Evolutionary conservation across 2,329 filamentous ascomycete genomes (phyloP).

Genomic region (Cryphonectria radicalis): DNA sequence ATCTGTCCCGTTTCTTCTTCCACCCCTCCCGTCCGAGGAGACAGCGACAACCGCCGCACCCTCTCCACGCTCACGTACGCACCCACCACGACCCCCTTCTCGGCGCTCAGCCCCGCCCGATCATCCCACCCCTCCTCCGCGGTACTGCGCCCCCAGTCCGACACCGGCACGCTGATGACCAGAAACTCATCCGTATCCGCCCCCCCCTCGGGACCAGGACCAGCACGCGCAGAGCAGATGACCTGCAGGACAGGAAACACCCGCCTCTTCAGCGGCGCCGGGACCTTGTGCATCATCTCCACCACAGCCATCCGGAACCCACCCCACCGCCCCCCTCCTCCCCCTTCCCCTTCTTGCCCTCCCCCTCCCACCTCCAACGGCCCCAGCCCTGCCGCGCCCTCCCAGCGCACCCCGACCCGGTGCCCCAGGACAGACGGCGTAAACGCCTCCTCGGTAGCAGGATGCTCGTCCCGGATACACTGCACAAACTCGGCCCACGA

Average conservation of each 20-base stretch:
- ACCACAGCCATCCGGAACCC: conserved; percentile 56
- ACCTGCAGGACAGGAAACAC: conserved; percentile 68
- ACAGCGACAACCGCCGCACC: conserved; percentile 50
- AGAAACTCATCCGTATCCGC: conserved; percentile 50
- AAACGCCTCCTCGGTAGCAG: conserved; percentile 60
- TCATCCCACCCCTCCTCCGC: too few relatives aligned
- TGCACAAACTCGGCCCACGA: conserved; percentile 66
- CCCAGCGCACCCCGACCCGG: conserved; percentile 49
- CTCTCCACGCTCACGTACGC: conserved; percentile 70
- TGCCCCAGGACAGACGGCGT: conserved; percentile 59
- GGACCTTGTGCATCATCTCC: conserved; percentile 70
- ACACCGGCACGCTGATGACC: conserved; percentile 61
- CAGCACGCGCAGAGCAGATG: conserved; percentile 52
- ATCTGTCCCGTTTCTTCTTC: conserved; percentile 45
- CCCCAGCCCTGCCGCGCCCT: conserved; percentile 41
- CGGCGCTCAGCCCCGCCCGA: conserved; percentile 42
- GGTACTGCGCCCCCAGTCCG: conserved; percentile 41
- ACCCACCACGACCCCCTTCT: conserved; percentile 57
- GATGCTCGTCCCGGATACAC: conserved; percentile 63
- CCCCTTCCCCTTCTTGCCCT: conserved; percentile 39
- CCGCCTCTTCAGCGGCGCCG: conserved; percentile 63
- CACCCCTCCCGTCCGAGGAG: conserved; percentile 33
- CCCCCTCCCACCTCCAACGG: neutral
- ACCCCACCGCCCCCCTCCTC: conserved; percentile 48
- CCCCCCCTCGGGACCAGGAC: conserved; percentile 35